Base-by-base conservation (phyloP, 169 alveolate genomes). In the Eimeria zaria region DNA sequence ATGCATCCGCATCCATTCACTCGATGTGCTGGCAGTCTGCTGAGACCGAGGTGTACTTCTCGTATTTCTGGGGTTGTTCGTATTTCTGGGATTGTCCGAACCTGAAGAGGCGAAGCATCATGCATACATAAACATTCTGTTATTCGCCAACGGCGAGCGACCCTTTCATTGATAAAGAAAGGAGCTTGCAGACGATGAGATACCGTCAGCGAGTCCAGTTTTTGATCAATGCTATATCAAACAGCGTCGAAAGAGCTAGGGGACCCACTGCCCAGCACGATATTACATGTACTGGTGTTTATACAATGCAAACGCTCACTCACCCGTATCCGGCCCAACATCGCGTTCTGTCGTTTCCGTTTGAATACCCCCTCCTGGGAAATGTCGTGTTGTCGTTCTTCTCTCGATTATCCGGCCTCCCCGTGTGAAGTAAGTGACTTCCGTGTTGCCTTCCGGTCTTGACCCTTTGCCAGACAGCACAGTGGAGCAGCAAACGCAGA, bases 311-410 rank as follows among this genome's bases (percentile, higher is more conserved):
- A 24, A 69, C 8, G 87, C 27, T 4, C 58, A 39, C 92, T 18
- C 60, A 84, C 92, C 55, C 60, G 60, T 33, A 69, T 84, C 92
- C 16, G 44, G 74, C 58, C 92, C 92, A 16, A 84, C 46, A 58
- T 84, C 92, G 4, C 92, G 92, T 44, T 84, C 92, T 11, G 92
- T 84, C 33, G 92, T 84, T 58, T 84, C 92, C 0, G 92, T 84
- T 36, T 84, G 74, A 33, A 84, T 60, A 7, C 92, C 92, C 18
- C 92, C 92, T 58, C 92, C 92, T 36, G 92, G 92, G 58, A 84
- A 58, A 5, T 60, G 74, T 69, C 78, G 74, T 48, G 67, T 53
- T 18, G 80, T 84, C 60, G 78, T 84, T n/a, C 60, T 53, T 44
- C 92, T 84, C 78, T 84, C 92, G 46, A 84, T 58, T 20, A 84